phyloP scores from a whole-genome alignment of 768 basidiomycete genomes.

The Auricularia auricula-judae region DNA sequence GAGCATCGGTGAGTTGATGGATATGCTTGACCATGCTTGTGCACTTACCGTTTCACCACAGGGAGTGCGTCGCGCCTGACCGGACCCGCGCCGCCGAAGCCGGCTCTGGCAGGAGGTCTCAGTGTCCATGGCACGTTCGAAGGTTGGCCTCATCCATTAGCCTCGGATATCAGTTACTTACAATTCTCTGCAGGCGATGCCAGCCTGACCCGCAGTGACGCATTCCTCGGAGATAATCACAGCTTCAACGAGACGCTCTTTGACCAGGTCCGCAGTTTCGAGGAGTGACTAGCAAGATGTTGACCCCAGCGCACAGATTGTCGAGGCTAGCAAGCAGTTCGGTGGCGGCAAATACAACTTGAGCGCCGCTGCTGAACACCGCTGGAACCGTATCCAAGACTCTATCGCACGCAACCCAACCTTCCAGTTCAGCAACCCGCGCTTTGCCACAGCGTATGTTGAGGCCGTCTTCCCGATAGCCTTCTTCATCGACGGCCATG shows the following conservation, averaged over 20 bases:
- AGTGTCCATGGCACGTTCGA: constrained; percentile 5
- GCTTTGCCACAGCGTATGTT: constrained; percentile 3
- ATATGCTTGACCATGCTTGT: not conserved
- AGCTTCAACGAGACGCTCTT: constrained; percentile 6
- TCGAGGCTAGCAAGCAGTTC: not conserved
- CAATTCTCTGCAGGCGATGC: not conserved
- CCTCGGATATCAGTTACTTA: not conserved
- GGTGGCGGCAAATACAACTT: constrained; percentile 1
- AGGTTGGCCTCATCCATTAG: not conserved
- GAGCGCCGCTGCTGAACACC: constrained; percentile 2
- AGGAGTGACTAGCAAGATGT: too few species aligned
- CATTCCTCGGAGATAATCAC: constrained; percentile 6
- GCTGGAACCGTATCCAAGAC: constrained; percentile 4
- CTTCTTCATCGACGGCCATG: constrained; percentile 5
- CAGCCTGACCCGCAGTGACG: constrained; percentile 6
- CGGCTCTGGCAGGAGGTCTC: constrained; percentile 3
- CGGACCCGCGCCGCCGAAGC: not conserved
- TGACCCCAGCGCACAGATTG: not conserved
- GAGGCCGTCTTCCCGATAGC: constrained; percentile 5
- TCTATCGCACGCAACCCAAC: constrained; percentile 5
- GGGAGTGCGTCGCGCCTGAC: not conserved
- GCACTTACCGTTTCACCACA: not conserved
- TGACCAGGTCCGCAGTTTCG: not conserved
- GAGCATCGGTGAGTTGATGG: constrained; percentile 4
- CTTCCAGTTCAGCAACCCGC: constrained; percentile 3